A percentile compares a stretch with the other conserved stretches of the same genome.
Evolutionary conservation across 345 rosid genomes (phyloP).

Genomic region (Acer yangbiense): DNA sequence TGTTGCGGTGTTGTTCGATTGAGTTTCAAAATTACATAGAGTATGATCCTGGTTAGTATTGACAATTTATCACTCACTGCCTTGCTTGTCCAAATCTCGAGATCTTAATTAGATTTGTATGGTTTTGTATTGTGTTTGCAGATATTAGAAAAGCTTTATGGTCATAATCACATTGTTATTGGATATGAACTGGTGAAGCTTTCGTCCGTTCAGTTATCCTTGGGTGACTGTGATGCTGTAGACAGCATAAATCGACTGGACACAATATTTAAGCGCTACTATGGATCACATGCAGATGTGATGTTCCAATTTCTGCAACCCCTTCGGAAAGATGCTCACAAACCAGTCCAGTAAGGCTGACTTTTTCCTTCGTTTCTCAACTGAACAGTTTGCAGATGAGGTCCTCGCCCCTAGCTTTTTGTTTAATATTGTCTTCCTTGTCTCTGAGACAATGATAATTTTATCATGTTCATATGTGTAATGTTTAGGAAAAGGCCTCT

Average conservation of each 20-base stretch:
- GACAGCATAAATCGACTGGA: constrained; percentile 43
- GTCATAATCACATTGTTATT: constrained; percentile 59
- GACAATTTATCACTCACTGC: neutral
- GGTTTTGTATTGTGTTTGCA: constrained; percentile 31
- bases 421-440: neutral
- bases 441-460: neutral
- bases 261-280: constrained; percentile 50
- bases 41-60: neutral
- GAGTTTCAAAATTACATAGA: neutral
- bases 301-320: constrained; percentile 50
- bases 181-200: constrained; percentile 86
- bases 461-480: neutral
- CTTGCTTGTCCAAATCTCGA: neutral
- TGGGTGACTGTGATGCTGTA: constrained; percentile 42
- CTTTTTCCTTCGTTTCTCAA: neutral
- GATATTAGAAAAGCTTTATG: constrained; percentile 73
- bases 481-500: neutral
- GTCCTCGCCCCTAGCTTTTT: neutral
- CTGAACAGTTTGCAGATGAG: neutral
- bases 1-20: neutral
- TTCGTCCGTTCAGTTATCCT: constrained; percentile 57
- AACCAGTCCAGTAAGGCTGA: constrained; percentile 12
- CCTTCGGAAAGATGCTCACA: constrained; percentile 35
- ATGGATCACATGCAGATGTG: constrained; percentile 51
- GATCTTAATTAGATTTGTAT: constrained; percentile 8